Conservation (phyloP, 352 stramenopile species). For the Pythium rishiriense region DNA sequence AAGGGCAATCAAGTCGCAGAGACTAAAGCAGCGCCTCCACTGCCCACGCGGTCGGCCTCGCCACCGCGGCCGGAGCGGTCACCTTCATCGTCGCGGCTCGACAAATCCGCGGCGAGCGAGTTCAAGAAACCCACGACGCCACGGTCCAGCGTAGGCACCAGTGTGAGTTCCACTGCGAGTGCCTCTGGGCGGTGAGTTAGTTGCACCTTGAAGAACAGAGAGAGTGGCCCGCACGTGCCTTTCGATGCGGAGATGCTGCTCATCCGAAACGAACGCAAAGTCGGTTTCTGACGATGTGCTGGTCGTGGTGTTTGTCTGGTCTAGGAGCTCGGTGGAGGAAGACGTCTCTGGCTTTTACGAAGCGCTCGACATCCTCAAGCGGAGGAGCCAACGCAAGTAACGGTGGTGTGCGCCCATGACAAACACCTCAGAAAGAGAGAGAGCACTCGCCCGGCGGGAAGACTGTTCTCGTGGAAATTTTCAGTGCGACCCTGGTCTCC, state of each 20-base stretch:
- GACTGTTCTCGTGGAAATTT: too few species aligned
- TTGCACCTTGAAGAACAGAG: too few species aligned
- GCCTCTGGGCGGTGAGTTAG: background rate
- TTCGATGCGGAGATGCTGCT: too few species aligned
- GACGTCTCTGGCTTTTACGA: constrained; percentile 80
- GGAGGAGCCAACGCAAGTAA: constrained; percentile 25
- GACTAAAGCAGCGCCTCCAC: background rate
- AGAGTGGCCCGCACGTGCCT: too few species aligned
- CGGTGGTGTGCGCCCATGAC: background rate
- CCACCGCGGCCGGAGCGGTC: constrained; percentile 1
- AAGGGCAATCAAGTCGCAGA: constrained; percentile 4
- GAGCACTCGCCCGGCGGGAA: too few species aligned
- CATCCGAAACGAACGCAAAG: too few species aligned
- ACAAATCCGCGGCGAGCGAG: background rate
- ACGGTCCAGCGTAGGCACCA: background rate
- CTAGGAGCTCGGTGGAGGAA: constrained; percentile 58
- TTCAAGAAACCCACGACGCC: constrained; percentile 14
- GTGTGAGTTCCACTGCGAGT: background rate
- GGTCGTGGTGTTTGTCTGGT: background rate
- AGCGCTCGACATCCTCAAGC: constrained; percentile 73
- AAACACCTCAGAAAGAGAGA: background rate
- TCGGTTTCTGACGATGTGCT: too few species aligned
- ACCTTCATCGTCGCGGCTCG: background rate
- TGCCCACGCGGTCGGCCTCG: background rate
- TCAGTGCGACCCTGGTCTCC: too few species aligned